Evolutionary conservation across 1,284 basidiomycete genomes (phyloP), one percentile per base, ranked within the genome.

Genomic region (Apiotrichum laibachii): DNA sequence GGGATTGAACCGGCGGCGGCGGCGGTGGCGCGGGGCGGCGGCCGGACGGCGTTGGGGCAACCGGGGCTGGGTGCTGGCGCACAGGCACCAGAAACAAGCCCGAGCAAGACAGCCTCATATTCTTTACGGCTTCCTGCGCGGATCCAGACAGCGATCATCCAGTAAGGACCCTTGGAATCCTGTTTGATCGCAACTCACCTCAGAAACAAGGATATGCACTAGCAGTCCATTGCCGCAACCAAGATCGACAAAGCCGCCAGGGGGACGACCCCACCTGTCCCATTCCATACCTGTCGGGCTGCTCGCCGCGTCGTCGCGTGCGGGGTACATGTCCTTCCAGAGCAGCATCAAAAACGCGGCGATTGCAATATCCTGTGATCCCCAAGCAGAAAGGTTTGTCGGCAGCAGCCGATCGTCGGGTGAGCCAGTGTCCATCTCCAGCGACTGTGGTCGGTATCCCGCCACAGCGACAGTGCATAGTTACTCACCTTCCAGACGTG

Each of bases 301-400:
- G 11, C 52, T 43, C 26, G 3, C 26, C 26, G 26, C 26, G 7
- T 31, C 26, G 26, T 68, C 59, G 8, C 63, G 53, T 4, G 68
- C 54, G 1, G 78, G 68, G 64, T 83, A 93, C 43, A 85, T 86
- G 50, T 84, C 81, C 67, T 86, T 88, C 94, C 94, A 98, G 4
- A 98, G 79, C 0, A 94, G 81, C 77, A 98, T 92, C 46, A 97
- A 80, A 75, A 89, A 98, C 0, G 92, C 92, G 4, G 92, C 93
- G 50, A 95, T 92, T 1, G 89, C 90, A 48, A 95, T 88, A 73
- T 96, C 92, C 85, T 84, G 78, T 64, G 62, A 60, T 31, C 72
- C 75, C 73, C 73, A 77, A 64, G 65, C 57, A 18, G 75, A 70
- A 22, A 75, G 43, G 53, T 70, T 60, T 47, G 57, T 59, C 56